A percentile compares a stretch with the other conserved stretches of the same genome.
Conservation (phyloP, 2,329 filamentous ascomycete genomes). For the Talaromyces sp. region DNA sequence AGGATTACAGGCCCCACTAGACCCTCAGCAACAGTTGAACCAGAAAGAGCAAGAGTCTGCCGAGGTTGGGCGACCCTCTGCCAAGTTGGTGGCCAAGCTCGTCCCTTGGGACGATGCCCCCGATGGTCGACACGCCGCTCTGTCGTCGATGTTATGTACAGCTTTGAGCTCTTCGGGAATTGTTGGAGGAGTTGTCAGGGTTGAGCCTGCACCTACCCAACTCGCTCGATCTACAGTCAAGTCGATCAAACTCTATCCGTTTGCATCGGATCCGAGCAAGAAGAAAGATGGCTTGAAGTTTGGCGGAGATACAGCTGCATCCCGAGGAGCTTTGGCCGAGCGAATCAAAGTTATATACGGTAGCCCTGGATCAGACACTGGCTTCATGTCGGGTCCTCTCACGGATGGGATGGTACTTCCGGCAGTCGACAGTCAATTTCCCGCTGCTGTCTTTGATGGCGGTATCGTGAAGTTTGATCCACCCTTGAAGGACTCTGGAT, state of each 20-base stretch:
- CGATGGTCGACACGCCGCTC: conserved; percentile 69
- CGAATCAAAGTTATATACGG: conserved; percentile 68
- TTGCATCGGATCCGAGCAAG: conserved; percentile 54
- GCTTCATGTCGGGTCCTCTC: conserved; percentile 74
- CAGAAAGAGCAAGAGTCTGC: conserved; percentile 60
- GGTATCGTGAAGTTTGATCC: conserved; percentile 77
- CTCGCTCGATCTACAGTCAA: conserved; percentile 62
- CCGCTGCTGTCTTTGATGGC: conserved; percentile 67
- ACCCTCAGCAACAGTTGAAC: conserved; percentile 58
- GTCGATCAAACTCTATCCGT: conserved; percentile 75
- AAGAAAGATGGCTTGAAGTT: conserved; percentile 68
- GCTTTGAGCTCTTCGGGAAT: conserved; percentile 66
- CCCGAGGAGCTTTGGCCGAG: conserved; percentile 68
- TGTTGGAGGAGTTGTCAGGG: conserved; percentile 78
- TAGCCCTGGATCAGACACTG: conserved; percentile 38
- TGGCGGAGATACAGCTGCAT: conserved; percentile 78
- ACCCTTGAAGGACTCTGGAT: conserved; percentile 30
- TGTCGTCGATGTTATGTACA: conserved; percentile 72
- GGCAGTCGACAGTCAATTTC: conserved; percentile 51
- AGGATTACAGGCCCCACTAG: conserved; percentile 65
- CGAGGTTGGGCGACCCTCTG: conserved; percentile 52
- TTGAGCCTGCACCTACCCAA: conserved; percentile 74
- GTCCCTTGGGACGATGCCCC: conserved; percentile 81
- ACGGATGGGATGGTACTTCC: conserved; percentile 82
- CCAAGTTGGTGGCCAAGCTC: conserved; percentile 70